Conservation (phyloP, 2,329 filamentous ascomycete species). For the Claviceps sp. region DNA sequence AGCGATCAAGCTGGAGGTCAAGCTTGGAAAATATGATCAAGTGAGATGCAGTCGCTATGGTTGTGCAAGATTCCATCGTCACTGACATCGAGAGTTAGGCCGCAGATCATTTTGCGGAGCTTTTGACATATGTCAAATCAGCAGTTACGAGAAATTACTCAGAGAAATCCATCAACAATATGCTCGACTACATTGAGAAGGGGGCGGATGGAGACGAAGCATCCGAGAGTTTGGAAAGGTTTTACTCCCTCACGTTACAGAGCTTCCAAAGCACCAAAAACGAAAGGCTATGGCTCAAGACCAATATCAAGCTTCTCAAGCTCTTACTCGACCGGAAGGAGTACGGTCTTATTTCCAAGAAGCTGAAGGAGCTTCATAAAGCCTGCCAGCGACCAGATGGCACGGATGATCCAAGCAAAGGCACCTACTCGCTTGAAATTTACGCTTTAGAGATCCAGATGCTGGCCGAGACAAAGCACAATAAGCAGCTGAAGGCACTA, state of each 20-base stretch:
- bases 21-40: slow-evolving; percentile 74
- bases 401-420: slow-evolving; percentile 82
- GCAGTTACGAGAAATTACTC: slow-evolving; percentile 97
- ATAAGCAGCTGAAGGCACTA: slow-evolving; percentile 86
- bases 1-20: slow-evolving; percentile 94
- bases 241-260: slow-evolving; percentile 84
- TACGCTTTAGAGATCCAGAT: slow-evolving; percentile 98
- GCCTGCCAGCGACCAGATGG: slow-evolving; percentile 82
- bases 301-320: slow-evolving; percentile 90
- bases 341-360: slow-evolving; percentile 65
- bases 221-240: slow-evolving; percentile 75
- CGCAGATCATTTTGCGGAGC: slow-evolving; percentile 81
- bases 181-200: slow-evolving; percentile 96
- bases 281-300: slow-evolving; percentile 93
- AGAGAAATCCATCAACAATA: slow-evolving; percentile 98
- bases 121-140: slow-evolving; percentile 93
- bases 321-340: slow-evolving; percentile 86
- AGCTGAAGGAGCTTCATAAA: slow-evolving; percentile 76
- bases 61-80: not conserved
- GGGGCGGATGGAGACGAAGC: slow-evolving; percentile 56
- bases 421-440: slow-evolving; percentile 88
- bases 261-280: slow-evolving; percentile 98
- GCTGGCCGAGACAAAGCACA: slow-evolving; percentile 93
- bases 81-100: slow-evolving; percentile 41
- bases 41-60: slow-evolving; percentile 26